Base-by-base conservation (phyloP, 192 early-diverging fungal species). In the Coemansia sp. region DNA sequence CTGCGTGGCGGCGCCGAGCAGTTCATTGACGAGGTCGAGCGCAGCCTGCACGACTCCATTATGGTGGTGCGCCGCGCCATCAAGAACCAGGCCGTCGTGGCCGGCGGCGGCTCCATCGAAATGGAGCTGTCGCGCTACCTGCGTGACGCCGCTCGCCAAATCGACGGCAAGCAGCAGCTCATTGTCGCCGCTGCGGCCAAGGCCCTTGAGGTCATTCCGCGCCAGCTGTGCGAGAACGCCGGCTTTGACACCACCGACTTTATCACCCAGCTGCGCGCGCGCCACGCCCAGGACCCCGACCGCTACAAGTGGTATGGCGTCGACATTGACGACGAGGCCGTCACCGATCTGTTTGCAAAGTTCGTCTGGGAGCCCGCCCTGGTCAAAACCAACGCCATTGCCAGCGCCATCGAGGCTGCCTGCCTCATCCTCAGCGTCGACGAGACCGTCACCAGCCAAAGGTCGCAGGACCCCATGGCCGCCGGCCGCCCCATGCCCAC, bases 321-420 rank as follows among this genome's bases (percentile, higher is more conserved):
- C 13, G 96, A 96, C 69, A 90, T 96, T 42, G 64, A 75, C 12
- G 80, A 86, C 37, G 92, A 96, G 73, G 80, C 78, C 0, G 91
- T 96, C 46, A 69, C 87, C 38, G 89, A 98, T 66, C 86, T 96
- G 80, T 87, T 85, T 67, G 85, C 80, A 10, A 81, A 85, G 41
- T 98, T 96, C 67, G 94, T 98, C 8, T 99, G 96, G 96, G 94
- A 97, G 79, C 94, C 94, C 5, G 86, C 93, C 30, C 81, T 97
- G 39, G 94, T 99, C 66, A 99, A 99, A 81, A 92, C 84, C 59
- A 99, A 97, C 72, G 86, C 88, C 59, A 85, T 99, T 54, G 75
- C 90, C 22, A 86, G 91, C 38, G 93, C 96, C 23, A 81, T 87
- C 22, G 96, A 98, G 67, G 96, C 96, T 18, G 96, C 94, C 3